Evolutionary conservation across 1,284 basidiomycete genomes (phyloP), one percentile per base, ranked within the genome.

Genomic region (Malassezia sp.): DNA sequence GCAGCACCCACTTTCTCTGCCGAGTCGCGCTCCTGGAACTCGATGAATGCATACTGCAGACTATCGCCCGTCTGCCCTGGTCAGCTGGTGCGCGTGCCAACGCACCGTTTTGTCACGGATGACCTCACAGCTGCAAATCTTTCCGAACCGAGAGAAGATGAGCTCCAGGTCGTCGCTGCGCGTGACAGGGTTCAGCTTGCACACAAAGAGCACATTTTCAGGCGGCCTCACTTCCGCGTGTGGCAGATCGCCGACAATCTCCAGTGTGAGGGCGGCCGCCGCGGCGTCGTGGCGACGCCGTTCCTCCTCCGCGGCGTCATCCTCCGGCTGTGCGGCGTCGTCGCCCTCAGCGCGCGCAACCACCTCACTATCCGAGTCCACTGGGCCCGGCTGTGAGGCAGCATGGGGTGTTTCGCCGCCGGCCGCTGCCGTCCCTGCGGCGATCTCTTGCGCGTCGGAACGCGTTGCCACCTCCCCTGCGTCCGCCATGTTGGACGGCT

Each of bases 171-270:
- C 93, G 63, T 96, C 91, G 67, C 90, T 87, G 45, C 84, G 76
- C 17, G 90, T 96, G 23, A 95, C 89, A 11, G 87, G 81, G 67
- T 97, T 97, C 56, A 97, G 77, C 71, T 97, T 96, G 81, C 91
- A 96, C 15, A 97, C 90, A 71, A 99, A 99, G 11, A 99, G 74
- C 31, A 97, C 89, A 72, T 97, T 97, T 73, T 99, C 91, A 0
- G 91, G 91, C 0, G 93, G 93, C 32, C 89, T 80, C 32, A 99
- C 87, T 62, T 95, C 91, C 15, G 91, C 93, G 66, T 97, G 96
- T 0, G 93, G 93, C 42, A 97, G 75, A 71, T 99, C 93, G 37
- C 91, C 91, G 49, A 97, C 91, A 88, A 99, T 97, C 71, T 99
- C 93, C 38, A 99, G 79, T 2, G 93, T 97, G 11, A 99, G 75